Conservation (phyloP, 139 green algal species). For the Ostreobium quekettii region DNA sequence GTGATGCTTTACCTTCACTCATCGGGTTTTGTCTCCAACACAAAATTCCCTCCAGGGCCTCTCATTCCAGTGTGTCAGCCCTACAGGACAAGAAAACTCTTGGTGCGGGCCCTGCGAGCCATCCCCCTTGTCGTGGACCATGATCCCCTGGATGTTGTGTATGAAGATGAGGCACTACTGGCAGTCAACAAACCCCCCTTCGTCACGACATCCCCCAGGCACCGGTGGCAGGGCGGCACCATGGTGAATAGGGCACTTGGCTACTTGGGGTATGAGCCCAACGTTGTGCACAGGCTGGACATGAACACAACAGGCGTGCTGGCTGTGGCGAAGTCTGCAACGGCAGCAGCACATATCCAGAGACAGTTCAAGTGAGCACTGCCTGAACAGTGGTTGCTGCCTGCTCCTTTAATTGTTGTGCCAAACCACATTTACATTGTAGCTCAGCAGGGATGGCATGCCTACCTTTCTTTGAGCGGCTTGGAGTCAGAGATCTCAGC, state of each 20-base stretch:
- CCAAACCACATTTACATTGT: too few relatives aligned
- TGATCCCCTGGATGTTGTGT: slow-evolving; percentile 53
- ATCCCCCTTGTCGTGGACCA: slow-evolving; percentile 42
- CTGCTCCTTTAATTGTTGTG: too few relatives aligned
- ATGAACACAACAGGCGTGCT: slow-evolving; percentile 74
- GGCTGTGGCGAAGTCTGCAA: slow-evolving; percentile 60
- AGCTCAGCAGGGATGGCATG: too few relatives aligned
- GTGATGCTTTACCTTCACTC: neutral
- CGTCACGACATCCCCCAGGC: slow-evolving; percentile 59
- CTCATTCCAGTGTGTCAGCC: neutral
- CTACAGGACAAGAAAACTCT: slow-evolving; percentile 4
- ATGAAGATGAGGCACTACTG: slow-evolving; percentile 65
- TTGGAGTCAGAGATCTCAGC: too few relatives aligned
- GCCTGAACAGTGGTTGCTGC: too few relatives aligned
- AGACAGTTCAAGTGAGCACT: slow-evolving; percentile 55
- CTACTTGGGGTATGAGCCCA: slow-evolving; percentile 31
- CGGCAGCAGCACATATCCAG: slow-evolving; percentile 44
- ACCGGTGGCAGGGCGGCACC: slow-evolving; percentile 52
- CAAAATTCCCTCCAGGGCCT: neutral
- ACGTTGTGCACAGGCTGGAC: slow-evolving; percentile 61
- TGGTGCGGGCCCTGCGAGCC: slow-evolving; percentile 29
- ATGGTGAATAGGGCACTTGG: slow-evolving; percentile 70
- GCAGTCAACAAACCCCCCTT: slow-evolving; percentile 68
- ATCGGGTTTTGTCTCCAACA: neutral
- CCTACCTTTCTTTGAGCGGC: too few relatives aligned